Percentiles rank a stretch among this genome's conserved stretches.
These are phyloP conservation scores for Tillandsia fasciculata DNA, from an alignment of 176 grass and related monocot species.

Conservation along the genomic window DNA sequence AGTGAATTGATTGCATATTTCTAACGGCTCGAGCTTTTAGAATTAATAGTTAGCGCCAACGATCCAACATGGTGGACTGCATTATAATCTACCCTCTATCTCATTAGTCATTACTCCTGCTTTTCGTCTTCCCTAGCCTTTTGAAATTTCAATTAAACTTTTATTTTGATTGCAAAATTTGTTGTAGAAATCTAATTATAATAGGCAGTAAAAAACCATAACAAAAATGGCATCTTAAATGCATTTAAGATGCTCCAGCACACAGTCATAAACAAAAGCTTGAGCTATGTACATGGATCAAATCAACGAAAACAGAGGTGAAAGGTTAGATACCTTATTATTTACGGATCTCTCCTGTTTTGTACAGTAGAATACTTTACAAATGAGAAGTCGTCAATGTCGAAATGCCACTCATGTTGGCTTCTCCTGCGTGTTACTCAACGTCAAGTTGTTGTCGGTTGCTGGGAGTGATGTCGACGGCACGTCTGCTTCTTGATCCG, in stretches of 20 bases:
- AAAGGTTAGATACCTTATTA: not conserved
- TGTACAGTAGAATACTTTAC: conserved; percentile 6
- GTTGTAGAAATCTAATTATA: too few species aligned
- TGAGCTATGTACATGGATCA: not conserved
- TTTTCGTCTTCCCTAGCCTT: too few species aligned
- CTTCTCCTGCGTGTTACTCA: conserved; percentile 12
- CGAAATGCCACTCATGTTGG: not conserved
- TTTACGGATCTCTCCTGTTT: conserved; percentile 19
- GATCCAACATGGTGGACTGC: too few species aligned
- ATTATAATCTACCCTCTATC: too few species aligned
- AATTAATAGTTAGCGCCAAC: too few species aligned
- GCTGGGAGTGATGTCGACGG: conserved; percentile 25
- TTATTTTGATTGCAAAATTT: too few species aligned
- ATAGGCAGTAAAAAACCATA: not conserved
- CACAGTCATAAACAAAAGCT: not conserved
- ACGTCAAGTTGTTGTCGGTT: conserved; percentile 30
- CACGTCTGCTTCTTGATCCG: conserved; percentile 27
- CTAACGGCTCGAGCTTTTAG: too few species aligned
- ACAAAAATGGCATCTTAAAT: not conserved
- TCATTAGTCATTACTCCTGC: too few species aligned
- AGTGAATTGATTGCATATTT: too few species aligned
- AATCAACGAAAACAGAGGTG: not conserved
- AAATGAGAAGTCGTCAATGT: conserved; percentile 49
- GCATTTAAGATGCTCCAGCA: not conserved
- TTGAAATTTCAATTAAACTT: too few species aligned